phyloP scores from a whole-genome alignment of 2,329 filamentous ascomycete genomes.

The Cadophora sp. region DNA sequence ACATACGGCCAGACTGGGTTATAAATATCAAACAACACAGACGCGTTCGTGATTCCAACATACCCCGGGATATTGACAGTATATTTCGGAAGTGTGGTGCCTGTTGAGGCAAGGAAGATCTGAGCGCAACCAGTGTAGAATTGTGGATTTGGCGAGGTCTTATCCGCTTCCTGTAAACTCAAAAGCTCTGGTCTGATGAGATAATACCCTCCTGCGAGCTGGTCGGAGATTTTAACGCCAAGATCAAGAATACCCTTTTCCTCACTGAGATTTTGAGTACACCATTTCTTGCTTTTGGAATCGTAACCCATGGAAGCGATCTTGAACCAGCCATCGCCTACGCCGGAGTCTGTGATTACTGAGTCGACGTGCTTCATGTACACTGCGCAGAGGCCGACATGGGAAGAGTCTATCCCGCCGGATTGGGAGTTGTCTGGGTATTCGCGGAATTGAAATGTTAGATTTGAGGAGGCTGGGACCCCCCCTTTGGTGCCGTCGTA shows the following conservation, averaged over 20 bases:
- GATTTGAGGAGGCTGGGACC: slow-evolving; percentile 36
- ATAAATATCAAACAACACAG: slow-evolving; percentile 72
- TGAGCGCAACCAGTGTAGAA: slow-evolving; percentile 78
- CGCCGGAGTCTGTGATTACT: slow-evolving; percentile 57
- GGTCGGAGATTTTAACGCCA: slow-evolving; percentile 54
- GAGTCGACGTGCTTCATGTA: slow-evolving; percentile 74
- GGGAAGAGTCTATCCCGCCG: slow-evolving; percentile 63
- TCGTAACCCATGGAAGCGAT: slow-evolving; percentile 53
- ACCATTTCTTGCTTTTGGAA: slow-evolving; percentile 63
- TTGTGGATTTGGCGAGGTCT: slow-evolving; percentile 65
- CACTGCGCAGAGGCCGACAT: slow-evolving; percentile 74
- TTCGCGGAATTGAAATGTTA: slow-evolving; percentile 66
- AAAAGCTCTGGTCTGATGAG: slow-evolving; percentile 75
- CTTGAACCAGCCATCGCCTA: slow-evolving; percentile 72
- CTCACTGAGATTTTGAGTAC: slow-evolving; percentile 70
- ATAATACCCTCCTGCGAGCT: slow-evolving; percentile 70
- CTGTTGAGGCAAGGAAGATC: slow-evolving; percentile 63
- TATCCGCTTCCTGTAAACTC: slow-evolving; percentile 68
- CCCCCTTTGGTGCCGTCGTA: slow-evolving; percentile 56
- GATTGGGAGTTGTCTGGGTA: slow-evolving; percentile 61
- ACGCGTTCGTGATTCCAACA: slow-evolving; percentile 58
- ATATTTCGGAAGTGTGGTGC: slow-evolving; percentile 54
- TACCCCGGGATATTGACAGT: slow-evolving; percentile 72
- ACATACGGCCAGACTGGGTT: slow-evolving; percentile 59
- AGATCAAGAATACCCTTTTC: slow-evolving; percentile 56